Conservation (phyloP, 2,329 filamentous ascomycete species). For the Pseudogymnoascus sp. region DNA sequence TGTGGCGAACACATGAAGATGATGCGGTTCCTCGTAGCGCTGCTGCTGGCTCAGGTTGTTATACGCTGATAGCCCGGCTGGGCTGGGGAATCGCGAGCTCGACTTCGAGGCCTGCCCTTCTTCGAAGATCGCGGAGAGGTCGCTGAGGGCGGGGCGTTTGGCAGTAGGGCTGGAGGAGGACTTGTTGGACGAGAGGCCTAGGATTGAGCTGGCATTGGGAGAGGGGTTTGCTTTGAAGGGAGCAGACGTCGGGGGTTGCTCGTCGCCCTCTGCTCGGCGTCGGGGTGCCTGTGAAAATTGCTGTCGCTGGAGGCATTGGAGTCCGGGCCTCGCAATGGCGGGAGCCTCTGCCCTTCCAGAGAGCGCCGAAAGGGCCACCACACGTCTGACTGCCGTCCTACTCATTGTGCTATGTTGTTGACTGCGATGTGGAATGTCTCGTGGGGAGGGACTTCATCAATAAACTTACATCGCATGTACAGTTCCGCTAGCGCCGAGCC, state of each 20-base stretch:
- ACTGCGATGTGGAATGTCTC: slow-evolving; percentile 3
- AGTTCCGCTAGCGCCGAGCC: slow-evolving; percentile 20
- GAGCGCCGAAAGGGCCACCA: slow-evolving; percentile 23
- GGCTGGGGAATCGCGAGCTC: background rate
- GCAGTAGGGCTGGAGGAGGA: background rate
- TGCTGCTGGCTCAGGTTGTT: slow-evolving; percentile 19
- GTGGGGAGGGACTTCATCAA: slow-evolving; percentile 9
- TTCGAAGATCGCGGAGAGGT: slow-evolving; percentile 1
- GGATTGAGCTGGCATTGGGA: background rate
- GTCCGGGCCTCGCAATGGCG: slow-evolving; percentile 8
- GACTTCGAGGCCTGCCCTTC: slow-evolving; percentile 2
- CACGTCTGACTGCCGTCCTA: slow-evolving; percentile 21
- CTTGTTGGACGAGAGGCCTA: background rate
- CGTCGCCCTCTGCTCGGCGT: background rate
- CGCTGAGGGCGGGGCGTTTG: slow-evolving; percentile 1
- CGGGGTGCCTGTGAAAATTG: background rate
- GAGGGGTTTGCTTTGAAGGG: background rate
- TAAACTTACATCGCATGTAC: slow-evolving; percentile 12
- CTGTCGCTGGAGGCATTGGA: slow-evolving; percentile 15
- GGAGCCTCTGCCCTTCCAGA: slow-evolving; percentile 12
- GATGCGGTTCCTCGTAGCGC: slow-evolving; percentile 55
- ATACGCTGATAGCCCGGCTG: slow-evolving; percentile 12
- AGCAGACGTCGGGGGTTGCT: background rate
- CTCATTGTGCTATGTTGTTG: slow-evolving; percentile 21
- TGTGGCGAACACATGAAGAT: slow-evolving; percentile 77